Base-by-base conservation (phyloP, 139 green algal species). In the Chlorella vulgaris region DNA sequence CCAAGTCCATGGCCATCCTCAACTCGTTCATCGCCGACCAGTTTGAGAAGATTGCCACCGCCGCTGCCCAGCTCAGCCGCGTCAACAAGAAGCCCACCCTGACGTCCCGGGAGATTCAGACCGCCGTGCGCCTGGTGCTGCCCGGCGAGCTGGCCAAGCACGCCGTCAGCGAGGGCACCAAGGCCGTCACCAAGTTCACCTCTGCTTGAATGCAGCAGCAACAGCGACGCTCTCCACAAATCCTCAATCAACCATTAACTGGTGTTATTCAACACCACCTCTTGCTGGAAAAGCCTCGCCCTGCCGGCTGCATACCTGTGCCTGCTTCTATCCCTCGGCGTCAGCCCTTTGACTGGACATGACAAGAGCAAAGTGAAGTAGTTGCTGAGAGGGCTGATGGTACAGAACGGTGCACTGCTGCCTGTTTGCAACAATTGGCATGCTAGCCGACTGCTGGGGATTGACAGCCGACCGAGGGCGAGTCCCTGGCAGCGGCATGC, bases 71-170 rank as follows among this genome's bases (percentile, higher is more conserved):
- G 83, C 86, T 95, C 61, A 69, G 81, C 35, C 85, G 89, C 78
- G 88, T 89, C 80, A 95, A 93, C 93, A 97, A 97, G 92, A 96
- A 96, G 91, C 93, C 93, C 61, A 97, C 93, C 42, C 88, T 97
- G 75, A 96, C 93, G 31, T 94, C 89, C 28, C 90, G 93, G 78
- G 93, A 97, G 88, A 97, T 97, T 84, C 93, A 97, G 90, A 98
- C 94, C 24, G 90, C 93, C 28, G 92, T 97, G 77, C 91, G 94
- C 83, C 84, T 93, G 50, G 88, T 93, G 42, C 86, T 93, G 29
- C 90, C 90, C 42, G 90, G 90, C 80, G 89, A 93, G 82, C 82
- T 93, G 50, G 89, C 89, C 81, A 93, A 93, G 87, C 89, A 93
- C 87, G 89, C 87, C 79, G 86, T 91, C 47, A 58, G 47, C 47